These are phyloP conservation scores for Pseudognaphalium luteoalbum DNA, from an alignment of 129 eudicot genomes.

Conservation along the genomic window DNA sequence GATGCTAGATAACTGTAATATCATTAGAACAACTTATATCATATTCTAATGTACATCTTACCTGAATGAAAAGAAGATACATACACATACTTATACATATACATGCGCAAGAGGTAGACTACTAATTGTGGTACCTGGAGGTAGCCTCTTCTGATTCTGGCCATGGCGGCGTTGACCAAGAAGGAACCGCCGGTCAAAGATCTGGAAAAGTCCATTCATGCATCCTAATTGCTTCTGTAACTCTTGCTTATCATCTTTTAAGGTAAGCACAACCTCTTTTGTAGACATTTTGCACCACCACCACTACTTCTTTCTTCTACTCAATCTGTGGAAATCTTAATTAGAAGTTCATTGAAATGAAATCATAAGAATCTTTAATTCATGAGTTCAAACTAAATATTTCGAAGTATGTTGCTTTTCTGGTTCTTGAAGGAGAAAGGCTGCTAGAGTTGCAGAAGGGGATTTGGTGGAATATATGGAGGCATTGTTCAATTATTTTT, in stretches of 20 bases:
- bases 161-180: constrained; percentile 48
- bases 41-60: too few relatives aligned
- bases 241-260: constrained; percentile 60
- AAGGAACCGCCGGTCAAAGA: constrained; percentile 69
- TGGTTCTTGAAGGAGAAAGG: constrained; percentile 35
- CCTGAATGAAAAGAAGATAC: too few relatives aligned
- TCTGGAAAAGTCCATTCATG: constrained; percentile 89
- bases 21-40: not conserved
- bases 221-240: constrained; percentile 82
- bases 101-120: not conserved
- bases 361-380: constrained; percentile 31
- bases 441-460: constrained; percentile 44
- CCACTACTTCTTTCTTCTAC: constrained; percentile 17
- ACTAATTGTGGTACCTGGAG: constrained; percentile 46
- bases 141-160: constrained; percentile 56
- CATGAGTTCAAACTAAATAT: constrained; percentile 30
- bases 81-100: not conserved
- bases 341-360: constrained; percentile 20
- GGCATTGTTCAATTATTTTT: constrained; percentile 33
- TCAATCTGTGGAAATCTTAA: constrained; percentile 1
- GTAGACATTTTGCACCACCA: constrained; percentile 51
- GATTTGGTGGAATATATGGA: constrained; percentile 46
- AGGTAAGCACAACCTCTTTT: constrained; percentile 50
- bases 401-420: constrained; percentile 44
- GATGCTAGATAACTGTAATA: not conserved